Evolutionary conservation across 225 moss, liverwort and hornwort species (phyloP), one percentile per base, ranked within the genome.

Genomic region (Marchantia polymorpha): DNA sequence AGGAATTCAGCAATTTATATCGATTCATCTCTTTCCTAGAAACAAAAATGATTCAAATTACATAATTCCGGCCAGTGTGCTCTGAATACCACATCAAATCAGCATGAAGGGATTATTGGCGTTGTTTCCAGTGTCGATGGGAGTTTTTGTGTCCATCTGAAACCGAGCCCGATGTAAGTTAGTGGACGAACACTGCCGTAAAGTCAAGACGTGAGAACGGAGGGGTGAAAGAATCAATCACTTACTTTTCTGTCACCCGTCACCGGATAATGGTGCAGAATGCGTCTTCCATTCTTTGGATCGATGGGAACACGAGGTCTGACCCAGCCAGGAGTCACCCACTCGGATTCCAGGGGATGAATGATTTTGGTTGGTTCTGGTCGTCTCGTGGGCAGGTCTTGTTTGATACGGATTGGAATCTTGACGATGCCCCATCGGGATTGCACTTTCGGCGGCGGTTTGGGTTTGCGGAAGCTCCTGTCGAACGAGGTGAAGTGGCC

Each of bases 161-260:
- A 39, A 39, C 39, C 39, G 39, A 39, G 39, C 5, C 39, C 39
- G 39, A 39, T 5, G 39, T 39, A 39, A 39, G 39, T 39, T 39
- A 39, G 39, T 39, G 2, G 6, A 10, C 17, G 2, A 16, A 29
- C 29, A 6, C 7, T 10, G 8, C 46, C 3, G 3, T 13, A 8
- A 56, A 56, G 56, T 56, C 19, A 56, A 13, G 56, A 19, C 14
- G 5, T 14, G 4, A 63, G 61, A 17, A 58, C 7, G 7, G 31
- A 22, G 66, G 47, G 7, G 2, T 20, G 30, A 56, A 27, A 12
- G 30, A 46, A 48, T 17, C n/a, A 30, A 48, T 10, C 12, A 4
- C 15, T 76, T 65, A 84, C 84, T 52, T 58, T 76, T 70, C 71
- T 86, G 48, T 86, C 86, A 10, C 86, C 83, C 20, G 86, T 73